Base-by-base conservation (phyloP, 2,329 filamentous ascomycete genomes). In the Aspergillus flavus region DNA sequence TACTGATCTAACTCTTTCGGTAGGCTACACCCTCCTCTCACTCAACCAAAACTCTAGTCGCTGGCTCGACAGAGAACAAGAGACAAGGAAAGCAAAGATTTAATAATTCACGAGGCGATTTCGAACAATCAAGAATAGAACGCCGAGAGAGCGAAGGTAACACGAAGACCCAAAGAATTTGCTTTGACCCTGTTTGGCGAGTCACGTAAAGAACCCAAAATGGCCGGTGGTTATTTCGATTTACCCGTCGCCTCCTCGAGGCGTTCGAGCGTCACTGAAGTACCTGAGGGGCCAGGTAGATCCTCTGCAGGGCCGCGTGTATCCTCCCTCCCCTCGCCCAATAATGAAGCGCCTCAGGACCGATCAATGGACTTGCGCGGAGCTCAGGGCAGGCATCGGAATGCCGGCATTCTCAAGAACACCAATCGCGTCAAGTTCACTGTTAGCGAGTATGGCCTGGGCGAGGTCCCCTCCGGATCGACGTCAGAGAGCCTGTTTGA, bases 381-480 rank as follows among this genome's bases (percentile, higher is more conserved):
- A 58, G 69, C 70, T 66, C 76, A 73, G 69, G 68, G 67, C 67
- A 76, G 63, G 68, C 64, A 71, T 66, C 69, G 73, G 76, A 78
- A 78, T 78, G 76, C 72, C 69, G 72, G 75, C 64, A 77, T 76
- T 73, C 71, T 73, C 50, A 75, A 72, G 61, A 70, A 58, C 66
- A 66, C 76, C 64, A 78, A 77, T 72, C 73, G 73, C 59, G 69
- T 76, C 63, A 74, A 77, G 57, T 74, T 74, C 63, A 75, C 70
- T 19, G 69, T 70, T 53, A 70, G 68, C 52, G 69, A 72, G 58
- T 64, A 67, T 43, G 70, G 71, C 54, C 52, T 61, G 46, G 61
- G 64, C 55, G 65, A 70, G 30, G 62, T 59, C 52, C 63, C 67
- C 39, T 60, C 46, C 34, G 68, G 66, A 67, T 68, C 70, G 57